Evolutionary conservation across 176 grass and related monocot species (phyloP).

Genomic region (Eragrostis nindensis): DNA sequence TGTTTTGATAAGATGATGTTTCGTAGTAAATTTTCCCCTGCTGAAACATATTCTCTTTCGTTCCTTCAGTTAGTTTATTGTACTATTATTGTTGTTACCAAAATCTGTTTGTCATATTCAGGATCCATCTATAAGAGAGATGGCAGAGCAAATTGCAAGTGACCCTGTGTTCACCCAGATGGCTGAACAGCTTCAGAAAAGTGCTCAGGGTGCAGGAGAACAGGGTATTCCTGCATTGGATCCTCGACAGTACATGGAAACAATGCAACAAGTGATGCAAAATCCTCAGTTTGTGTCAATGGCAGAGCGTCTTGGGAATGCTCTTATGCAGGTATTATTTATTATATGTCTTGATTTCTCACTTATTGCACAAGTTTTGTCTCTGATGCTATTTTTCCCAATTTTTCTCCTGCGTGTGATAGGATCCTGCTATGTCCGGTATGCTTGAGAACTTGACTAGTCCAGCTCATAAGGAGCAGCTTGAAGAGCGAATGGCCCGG

Average conservation of each 20-base stretch:
- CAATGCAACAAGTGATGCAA: conserved; percentile 91
- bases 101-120: conserved; percentile 45
- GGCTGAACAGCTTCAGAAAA: conserved; percentile 87
- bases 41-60: not conserved
- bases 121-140: conserved; percentile 94
- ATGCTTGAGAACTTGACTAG: conserved; percentile 83
- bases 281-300: conserved; percentile 89
- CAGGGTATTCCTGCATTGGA: conserved; percentile 71
- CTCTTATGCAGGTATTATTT: conserved; percentile 76
- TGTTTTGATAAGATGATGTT: not conserved
- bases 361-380: not conserved
- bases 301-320: conserved; percentile 83
- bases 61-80: not conserved
- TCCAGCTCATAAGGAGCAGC: conserved; percentile 81
- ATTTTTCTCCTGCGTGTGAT: conserved; percentile 11
- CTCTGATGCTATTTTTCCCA: not conserved
- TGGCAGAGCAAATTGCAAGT: conserved; percentile 82
- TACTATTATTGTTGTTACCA: not conserved
- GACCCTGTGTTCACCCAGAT: conserved; percentile 91
- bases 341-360: not conserved
- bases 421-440: conserved; percentile 90
- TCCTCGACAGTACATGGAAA: conserved; percentile 80
- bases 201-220: conserved; percentile 64
- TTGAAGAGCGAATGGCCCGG: conserved; percentile 82
- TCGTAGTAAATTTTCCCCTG: not conserved